Evolutionary conservation across 2,329 filamentous ascomycete species (phyloP).

Genomic region (Xylariaceae sp.): DNA sequence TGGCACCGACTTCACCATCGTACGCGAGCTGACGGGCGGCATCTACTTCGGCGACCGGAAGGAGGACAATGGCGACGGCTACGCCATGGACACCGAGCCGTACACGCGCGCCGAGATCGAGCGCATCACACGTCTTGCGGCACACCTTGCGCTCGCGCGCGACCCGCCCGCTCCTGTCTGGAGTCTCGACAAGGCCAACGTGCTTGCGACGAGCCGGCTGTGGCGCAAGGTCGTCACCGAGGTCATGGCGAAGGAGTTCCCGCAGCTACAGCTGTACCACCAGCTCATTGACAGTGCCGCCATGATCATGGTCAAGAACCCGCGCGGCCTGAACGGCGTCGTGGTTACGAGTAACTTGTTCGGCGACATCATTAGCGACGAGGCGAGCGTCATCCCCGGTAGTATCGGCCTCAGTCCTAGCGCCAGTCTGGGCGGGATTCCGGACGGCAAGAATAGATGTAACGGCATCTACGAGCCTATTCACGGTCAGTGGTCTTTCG

Average conservation of each 20-base stretch:
- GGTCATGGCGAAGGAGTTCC: constrained; percentile 83
- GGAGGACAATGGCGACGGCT: constrained; percentile 69
- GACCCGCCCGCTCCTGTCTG: constrained; percentile 73
- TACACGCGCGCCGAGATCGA: constrained; percentile 84
- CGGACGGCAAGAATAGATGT: constrained; percentile 75
- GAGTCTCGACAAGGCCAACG: constrained; percentile 94
- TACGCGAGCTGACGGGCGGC: constrained; percentile 85
- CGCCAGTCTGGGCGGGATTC: constrained; percentile 79
- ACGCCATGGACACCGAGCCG: constrained; percentile 76
- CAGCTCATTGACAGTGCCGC: constrained; percentile 95
- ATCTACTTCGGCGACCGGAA: constrained; percentile 92
- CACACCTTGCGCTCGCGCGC: constrained; percentile 69
- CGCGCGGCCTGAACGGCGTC: constrained; percentile 78
- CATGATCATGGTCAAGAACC: constrained; percentile 97
- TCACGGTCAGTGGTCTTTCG: constrained; percentile 57
- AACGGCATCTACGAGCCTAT: constrained; percentile 98
- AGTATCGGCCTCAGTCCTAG: constrained; percentile 83
- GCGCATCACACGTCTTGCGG: constrained; percentile 77
- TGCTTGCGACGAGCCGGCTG: constrained; percentile 80
- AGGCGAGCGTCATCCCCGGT: constrained; percentile 90
- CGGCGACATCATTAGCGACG: constrained; percentile 92
- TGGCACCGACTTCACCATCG: constrained; percentile 86
- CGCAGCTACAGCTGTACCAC: constrained; percentile 74
- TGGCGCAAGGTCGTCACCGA: constrained; percentile 86
- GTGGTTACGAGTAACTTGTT: constrained; percentile 92